These are phyloP conservation scores for Cenchrus purpureus DNA, from an alignment of 176 grass and related monocot genomes.

Conservation along the genomic window DNA sequence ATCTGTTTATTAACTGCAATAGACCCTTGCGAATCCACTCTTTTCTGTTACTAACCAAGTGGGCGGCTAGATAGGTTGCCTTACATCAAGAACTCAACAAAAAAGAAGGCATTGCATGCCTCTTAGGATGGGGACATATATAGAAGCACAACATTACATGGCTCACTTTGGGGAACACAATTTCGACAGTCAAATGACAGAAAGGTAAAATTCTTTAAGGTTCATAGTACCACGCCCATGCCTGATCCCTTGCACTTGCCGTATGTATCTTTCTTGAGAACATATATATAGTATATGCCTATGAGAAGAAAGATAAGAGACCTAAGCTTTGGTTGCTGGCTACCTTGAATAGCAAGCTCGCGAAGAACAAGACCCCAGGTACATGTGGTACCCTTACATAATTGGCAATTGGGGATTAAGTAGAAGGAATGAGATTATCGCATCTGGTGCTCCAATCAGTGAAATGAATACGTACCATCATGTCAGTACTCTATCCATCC, in stretches of 20 bases:
- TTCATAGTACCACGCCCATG: background rate
- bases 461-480: background rate
- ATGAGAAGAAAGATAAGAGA: constrained; percentile 35
- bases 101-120: background rate
- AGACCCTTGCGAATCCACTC: background rate
- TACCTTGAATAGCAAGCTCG: constrained; percentile 42
- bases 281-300: constrained; percentile 29
- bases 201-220: constrained; percentile 16
- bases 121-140: constrained; percentile 28
- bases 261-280: constrained; percentile 37
- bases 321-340: constrained; percentile 33
- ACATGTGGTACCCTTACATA: background rate
- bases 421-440: background rate
- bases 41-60: background rate
- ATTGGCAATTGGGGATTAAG: background rate
- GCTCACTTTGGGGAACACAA: constrained; percentile 8
- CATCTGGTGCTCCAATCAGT: background rate
- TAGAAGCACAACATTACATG: constrained; percentile 27
- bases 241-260: constrained; percentile 38
- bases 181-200: constrained; percentile 20
- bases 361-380: constrained; percentile 35
- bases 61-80: background rate
- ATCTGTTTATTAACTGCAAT: background rate
- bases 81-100: constrained; percentile 15
- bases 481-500: too few species aligned